A percentile compares a stretch with the other conserved stretches of the same genome.
These are phyloP conservation scores for Pythium plurisporium DNA, from an alignment of 352 stramenopile species.

Conservation along the genomic window DNA sequence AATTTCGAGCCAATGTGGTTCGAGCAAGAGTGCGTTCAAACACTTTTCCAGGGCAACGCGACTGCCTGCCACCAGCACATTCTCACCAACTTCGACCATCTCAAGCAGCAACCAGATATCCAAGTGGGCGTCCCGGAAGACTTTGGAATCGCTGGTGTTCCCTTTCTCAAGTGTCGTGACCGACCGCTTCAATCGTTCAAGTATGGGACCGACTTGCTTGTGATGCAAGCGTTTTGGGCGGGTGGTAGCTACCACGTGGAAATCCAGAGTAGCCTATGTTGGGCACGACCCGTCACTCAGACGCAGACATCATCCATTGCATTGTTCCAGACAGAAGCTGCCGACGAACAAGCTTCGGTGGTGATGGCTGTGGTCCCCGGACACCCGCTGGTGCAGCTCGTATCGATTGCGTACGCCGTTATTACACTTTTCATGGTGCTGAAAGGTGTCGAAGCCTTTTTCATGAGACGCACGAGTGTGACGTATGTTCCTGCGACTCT, in stretches of 20 bases:
- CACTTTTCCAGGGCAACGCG: slow-evolving; percentile 7
- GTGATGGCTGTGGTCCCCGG: neutral
- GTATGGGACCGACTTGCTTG: slow-evolving; percentile 29
- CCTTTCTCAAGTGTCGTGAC: slow-evolving; percentile 28
- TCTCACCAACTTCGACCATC: slow-evolving; percentile 25
- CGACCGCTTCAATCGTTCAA: slow-evolving; percentile 20
- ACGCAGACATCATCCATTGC: too few species aligned
- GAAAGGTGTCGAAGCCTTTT: neutral
- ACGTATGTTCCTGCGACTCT: too few species aligned
- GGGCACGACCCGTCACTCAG: slow-evolving; percentile 7
- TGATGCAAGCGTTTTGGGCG: slow-evolving; percentile 30
- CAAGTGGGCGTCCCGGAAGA: slow-evolving; percentile 26
- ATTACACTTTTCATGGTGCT: neutral
- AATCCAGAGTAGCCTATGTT: slow-evolving; percentile 33
- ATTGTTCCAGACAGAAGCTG: slow-evolving; percentile 22
- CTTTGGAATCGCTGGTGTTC: slow-evolving; percentile 22
- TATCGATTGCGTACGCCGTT: neutral
- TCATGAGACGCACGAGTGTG: too few species aligned
- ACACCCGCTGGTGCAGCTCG: neutral
- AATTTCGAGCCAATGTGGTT: slow-evolving; percentile 29
- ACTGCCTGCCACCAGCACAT: slow-evolving; percentile 29
- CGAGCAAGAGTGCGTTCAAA: slow-evolving; percentile 4
- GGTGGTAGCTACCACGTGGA: slow-evolving; percentile 24
- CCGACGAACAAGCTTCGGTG: slow-evolving; percentile 9
- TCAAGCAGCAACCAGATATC: slow-evolving; percentile 15